phyloP scores from a whole-genome alignment of 108 stramenopile genomes.

The Nitzschia sp. region DNA sequence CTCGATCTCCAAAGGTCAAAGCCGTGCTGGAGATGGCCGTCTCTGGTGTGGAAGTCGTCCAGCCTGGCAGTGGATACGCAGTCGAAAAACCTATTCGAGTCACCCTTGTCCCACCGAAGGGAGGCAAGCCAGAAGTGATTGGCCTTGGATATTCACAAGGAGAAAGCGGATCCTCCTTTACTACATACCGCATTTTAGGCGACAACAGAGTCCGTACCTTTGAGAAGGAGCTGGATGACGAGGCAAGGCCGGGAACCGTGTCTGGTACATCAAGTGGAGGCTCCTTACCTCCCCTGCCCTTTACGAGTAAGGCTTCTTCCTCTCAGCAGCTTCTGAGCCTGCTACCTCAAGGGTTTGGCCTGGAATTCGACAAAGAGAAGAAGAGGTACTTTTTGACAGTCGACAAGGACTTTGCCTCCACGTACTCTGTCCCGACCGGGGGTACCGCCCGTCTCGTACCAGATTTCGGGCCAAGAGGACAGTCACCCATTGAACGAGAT shows the following conservation, averaged over 20 bases:
- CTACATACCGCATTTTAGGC: neutral
- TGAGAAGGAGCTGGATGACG: slow-evolving; percentile 11
- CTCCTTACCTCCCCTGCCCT: slow-evolving; percentile 15
- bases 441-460: slow-evolving; percentile 27
- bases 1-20: slow-evolving; percentile 14
- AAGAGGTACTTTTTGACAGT: slow-evolving; percentile 46
- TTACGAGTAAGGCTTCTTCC: slow-evolving; percentile 34
- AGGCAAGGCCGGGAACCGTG: neutral
- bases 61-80: slow-evolving; percentile 62
- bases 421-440: slow-evolving; percentile 32
- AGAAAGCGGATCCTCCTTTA: slow-evolving; percentile 22
- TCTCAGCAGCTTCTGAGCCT: slow-evolving; percentile 51
- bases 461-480: slow-evolving; percentile 61
- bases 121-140: slow-evolving; percentile 16
- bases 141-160: slow-evolving; percentile 17
- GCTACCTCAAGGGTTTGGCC: slow-evolving; percentile 59
- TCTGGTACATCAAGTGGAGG: slow-evolving; percentile 27
- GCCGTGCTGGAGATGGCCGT: slow-evolving; percentile 58
- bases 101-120: slow-evolving; percentile 6
- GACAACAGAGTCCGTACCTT: slow-evolving; percentile 26
- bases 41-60: slow-evolving; percentile 37
- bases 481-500: slow-evolving; percentile 63
- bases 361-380: slow-evolving; percentile 45
- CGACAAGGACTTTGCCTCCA: slow-evolving; percentile 25
- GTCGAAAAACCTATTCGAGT: slow-evolving; percentile 52